Evolutionary conservation across 2,329 filamentous ascomycete genomes (phyloP).

Genomic region (Monilinia polystroma): DNA sequence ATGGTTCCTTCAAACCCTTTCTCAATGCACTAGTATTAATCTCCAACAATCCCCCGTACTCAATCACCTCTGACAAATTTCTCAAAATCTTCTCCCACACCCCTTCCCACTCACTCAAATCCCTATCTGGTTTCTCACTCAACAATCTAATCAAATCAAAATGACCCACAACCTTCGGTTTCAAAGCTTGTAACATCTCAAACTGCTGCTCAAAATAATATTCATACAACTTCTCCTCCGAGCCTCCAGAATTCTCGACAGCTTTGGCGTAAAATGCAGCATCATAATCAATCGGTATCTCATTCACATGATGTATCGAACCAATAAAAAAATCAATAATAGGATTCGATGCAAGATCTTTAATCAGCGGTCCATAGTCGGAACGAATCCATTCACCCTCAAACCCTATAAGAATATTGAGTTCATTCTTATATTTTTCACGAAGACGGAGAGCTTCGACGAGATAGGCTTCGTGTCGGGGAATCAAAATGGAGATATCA

Average conservation of each 20-base stretch:
- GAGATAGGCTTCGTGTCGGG: constrained; percentile 70
- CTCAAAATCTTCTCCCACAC: constrained; percentile 75
- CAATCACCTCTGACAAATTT: constrained; percentile 69
- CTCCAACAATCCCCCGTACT: constrained; percentile 81
- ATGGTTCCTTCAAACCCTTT: constrained; percentile 89
- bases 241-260: constrained; percentile 47
- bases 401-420: constrained; percentile 84
- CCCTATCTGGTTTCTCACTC: constrained; percentile 64
- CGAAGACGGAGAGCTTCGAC: constrained; percentile 72
- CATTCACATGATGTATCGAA: constrained; percentile 85
- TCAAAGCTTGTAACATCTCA: constrained; percentile 71
- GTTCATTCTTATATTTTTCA: constrained; percentile 64
- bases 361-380: constrained; percentile 57
- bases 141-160: constrained; percentile 88
- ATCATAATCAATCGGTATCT: constrained; percentile 88
- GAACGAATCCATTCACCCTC: constrained; percentile 90
- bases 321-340: constrained; percentile 87
- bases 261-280: constrained; percentile 56
- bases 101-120: constrained; percentile 54
- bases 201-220: constrained; percentile 87
- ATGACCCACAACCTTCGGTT: constrained; percentile 82
- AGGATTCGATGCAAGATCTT: constrained; percentile 56
- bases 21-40: constrained; percentile 83
- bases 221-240: constrained; percentile 72
- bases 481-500: constrained; percentile 48